A percentile compares a stretch with the other conserved stretches of the same genome.
phyloP scores from a whole-genome alignment of 129 eudicot genomes.

The Apium graveolens region DNA sequence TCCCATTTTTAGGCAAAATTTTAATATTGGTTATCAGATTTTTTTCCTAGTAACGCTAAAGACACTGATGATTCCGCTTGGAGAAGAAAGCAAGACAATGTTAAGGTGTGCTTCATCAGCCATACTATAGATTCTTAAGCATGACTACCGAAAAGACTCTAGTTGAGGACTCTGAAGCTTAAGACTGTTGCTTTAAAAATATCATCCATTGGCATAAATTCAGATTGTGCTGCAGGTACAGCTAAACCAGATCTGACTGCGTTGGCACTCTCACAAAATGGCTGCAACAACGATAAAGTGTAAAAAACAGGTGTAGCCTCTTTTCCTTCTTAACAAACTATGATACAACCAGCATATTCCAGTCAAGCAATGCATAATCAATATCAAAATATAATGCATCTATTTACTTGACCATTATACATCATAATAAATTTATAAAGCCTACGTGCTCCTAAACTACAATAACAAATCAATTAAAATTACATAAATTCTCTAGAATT shows the following conservation, averaged over 20 bases:
- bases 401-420: neutral
- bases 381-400: neutral
- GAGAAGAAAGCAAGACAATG: neutral
- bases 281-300: slow-evolving; percentile 36
- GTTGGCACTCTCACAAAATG: slow-evolving; percentile 83
- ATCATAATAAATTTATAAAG: neutral
- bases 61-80: no score
- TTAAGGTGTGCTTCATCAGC: neutral
- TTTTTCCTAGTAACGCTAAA: neutral
- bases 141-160: slow-evolving; percentile 66
- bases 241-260: slow-evolving; percentile 72
- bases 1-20: neutral
- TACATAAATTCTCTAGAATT: neutral
- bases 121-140: neutral
- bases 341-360: neutral
- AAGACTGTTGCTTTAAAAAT: slow-evolving; percentile 64
- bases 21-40: neutral
- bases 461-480: neutral
- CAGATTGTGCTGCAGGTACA: slow-evolving; percentile 73
- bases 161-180: slow-evolving; percentile 62
- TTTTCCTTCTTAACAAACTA: neutral
- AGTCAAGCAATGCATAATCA: neutral
- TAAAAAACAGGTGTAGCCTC: neutral
- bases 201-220: slow-evolving; percentile 56
- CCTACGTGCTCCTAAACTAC: neutral